Base-by-base conservation (phyloP, 225 moss, liverwort and hornwort genomes). In the Climacium dendroides region DNA sequence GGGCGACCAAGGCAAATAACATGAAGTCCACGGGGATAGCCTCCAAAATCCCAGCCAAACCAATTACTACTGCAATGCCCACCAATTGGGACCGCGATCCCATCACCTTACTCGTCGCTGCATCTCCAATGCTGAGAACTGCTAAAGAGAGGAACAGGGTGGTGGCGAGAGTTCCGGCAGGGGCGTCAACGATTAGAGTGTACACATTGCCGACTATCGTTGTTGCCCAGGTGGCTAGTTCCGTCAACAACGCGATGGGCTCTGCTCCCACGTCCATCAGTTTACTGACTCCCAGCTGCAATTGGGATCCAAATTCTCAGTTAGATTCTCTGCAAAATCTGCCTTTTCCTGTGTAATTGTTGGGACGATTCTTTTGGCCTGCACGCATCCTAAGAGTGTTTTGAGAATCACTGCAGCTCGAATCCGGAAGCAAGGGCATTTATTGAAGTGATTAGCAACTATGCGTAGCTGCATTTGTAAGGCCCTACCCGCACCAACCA, bases 121-220 rank as follows among this genome's bases (percentile, higher is more conserved):
- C 91, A 66, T 94, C 94, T 84, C 94, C 92, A 35, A 94, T 65
- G 89, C 90, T 91, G 15, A 91, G 82, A 71, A 94, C 92, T 85
- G 91, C 94, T 82, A 93, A 88, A 37, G 91, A 89, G 64, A 94
- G 92, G 41, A 94, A 63, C 65, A 94, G 63, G 34, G 91, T 74
- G 25, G 41, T 83, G 8, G 85, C 47, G 39, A 94, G 90, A 55
- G 91, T 45, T 84, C 22, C 80, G 34, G 91, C 52, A 57, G 94
- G 94, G 54, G 90, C 86, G 26, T 88, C 91, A 13, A 94, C 89
- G 34, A 94, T 88, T 10, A 89, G 26, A 52, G 87, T 59, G 84
- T 94, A 94, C 20, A 86, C 50, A n/a, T 37, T 60, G 54, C 73
- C 62, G 41, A 90, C 86, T 83, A 82, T 65, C 92, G 83, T 88